Evolutionary conservation across 108 stramenopile genomes (phyloP), one percentile per base, ranked within the genome.

Genomic region (Conticribra weissflogii): DNA sequence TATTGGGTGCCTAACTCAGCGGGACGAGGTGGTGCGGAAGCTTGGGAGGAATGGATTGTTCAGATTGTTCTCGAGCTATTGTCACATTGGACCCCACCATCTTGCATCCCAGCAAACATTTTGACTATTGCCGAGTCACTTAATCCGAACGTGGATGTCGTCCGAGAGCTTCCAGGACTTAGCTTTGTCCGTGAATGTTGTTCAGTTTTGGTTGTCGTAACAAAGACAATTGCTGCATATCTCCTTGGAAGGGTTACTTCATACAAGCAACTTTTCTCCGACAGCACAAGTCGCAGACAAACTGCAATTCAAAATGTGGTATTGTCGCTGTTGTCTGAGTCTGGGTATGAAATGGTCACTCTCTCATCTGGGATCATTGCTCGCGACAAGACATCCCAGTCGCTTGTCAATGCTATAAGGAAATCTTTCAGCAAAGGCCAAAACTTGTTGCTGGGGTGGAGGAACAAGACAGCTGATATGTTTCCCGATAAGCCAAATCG

Each of bases 11-110:
- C n/a, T n/a, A n/a, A n/a, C n/a, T n/a, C n/a, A n/a, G n/a, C n/a
- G n/a, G n/a, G n/a, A n/a, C n/a, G n/a, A n/a, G n/a, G n/a, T n/a
- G n/a, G n/a, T n/a, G n/a, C n/a, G n/a, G n/a, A n/a, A n/a, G n/a
- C n/a, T n/a, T n/a, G n/a, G n/a, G n/a, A n/a, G n/a, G n/a, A n/a
- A n/a, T n/a, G 17, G 2, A 3, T 8, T 31, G 34, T 32, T 16
- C 56, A 57, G 56, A 2, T 57, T 14, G 56, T 57, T 30, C 32
- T 57, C 4, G 56, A 57, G 30, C 18, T 57, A n/a, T 32, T 57
- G 1, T 1, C 7, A 19, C 27, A 57, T 23, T 1, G 56, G 1
- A 57, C 56, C 7, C 56, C 29, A 31, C 56, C 56, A 31, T 1
- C 56, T 19, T 28, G n/a, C 2, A 1, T 57, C 1, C 3, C 29